Evolutionary conservation across 345 rosid genomes (phyloP), one percentile per base, ranked within the genome.

Genomic region (Syzygium aromaticum): DNA sequence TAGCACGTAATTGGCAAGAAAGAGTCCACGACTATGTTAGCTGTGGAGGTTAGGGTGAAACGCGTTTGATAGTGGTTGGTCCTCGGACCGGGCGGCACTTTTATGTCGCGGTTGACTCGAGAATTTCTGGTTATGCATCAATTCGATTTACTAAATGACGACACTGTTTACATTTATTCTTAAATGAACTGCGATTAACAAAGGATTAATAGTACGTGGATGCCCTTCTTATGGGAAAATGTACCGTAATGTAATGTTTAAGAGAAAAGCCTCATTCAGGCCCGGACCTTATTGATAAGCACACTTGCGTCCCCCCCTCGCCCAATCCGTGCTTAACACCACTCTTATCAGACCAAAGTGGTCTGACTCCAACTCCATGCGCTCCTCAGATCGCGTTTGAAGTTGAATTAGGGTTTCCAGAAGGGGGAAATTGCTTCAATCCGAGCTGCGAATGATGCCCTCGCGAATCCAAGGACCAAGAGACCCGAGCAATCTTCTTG

Each of bases 91-190:
- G 17, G 73, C 6, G 19, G 28, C 33, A 12, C 2, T 59, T 59
- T 5, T 12, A 3, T 61, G 67, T 61, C 22, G 22, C 2, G 3
- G 0, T 5, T 30, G 77, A 2, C 1, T 0, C 0, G 40, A 1
- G 0, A 16, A 0, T 64, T 7, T 15, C 0, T 7, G 3, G 4
- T 64, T 64, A 16, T 64, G 77, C 40, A 30, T 1, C 22, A 1
- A 30, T 64, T 64, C 12, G 6, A 6, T 30, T 64, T 30, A 13
- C 30, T 67, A 40, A 4, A 40, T 40, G 43, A 40, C 6, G 43
- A 4, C 43, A 40, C 43, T 40, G 43, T 40, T 15, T 1, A 5
- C 1, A 61, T n/a, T 0, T 3, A 3, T 3, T 17, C 46, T 46
- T 17, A 17, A 33, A 33, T 33, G 14, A 17, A 3, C 0, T 14